Evolutionary conservation across 768 basidiomycete genomes (phyloP).

Genomic region (Hericium erinaceus): DNA sequence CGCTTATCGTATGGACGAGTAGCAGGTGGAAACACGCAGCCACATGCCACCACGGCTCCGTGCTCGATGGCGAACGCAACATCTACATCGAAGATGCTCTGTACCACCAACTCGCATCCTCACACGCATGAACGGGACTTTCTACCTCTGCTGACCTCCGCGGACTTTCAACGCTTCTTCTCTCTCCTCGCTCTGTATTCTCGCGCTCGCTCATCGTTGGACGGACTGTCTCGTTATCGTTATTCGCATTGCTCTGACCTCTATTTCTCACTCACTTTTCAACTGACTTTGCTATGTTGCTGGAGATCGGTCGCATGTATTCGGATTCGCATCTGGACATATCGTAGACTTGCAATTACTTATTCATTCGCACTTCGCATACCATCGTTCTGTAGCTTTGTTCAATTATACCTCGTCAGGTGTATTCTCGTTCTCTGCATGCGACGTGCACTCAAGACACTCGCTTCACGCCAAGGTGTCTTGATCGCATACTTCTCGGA

Average conservation of each 20-base stretch:
- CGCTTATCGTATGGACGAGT: background rate
- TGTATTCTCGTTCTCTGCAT: background rate
- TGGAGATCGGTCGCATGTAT: too few relatives aligned
- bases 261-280: background rate
- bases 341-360: too few relatives aligned
- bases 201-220: background rate
- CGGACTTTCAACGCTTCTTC: background rate
- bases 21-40: slow-evolving; percentile 83
- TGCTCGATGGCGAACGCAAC: slow-evolving; percentile 46
- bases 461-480: too few relatives aligned
- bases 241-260: background rate
- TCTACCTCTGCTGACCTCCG: background rate
- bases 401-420: background rate
- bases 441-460: too few relatives aligned
- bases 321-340: too few relatives aligned
- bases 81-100: slow-evolving; percentile 43
- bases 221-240: background rate
- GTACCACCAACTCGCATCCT: background rate
- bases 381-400: background rate
- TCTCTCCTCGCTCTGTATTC: background rate
- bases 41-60: slow-evolving; percentile 55
- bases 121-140: background rate
- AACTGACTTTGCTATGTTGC: background rate
- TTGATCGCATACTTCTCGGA: too few relatives aligned
- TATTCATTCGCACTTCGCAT: too few relatives aligned